Evolutionary conservation across 1,284 basidiomycete species (phyloP), one percentile per base, ranked within the genome.

Genomic region (Cerioporus squamosus): DNA sequence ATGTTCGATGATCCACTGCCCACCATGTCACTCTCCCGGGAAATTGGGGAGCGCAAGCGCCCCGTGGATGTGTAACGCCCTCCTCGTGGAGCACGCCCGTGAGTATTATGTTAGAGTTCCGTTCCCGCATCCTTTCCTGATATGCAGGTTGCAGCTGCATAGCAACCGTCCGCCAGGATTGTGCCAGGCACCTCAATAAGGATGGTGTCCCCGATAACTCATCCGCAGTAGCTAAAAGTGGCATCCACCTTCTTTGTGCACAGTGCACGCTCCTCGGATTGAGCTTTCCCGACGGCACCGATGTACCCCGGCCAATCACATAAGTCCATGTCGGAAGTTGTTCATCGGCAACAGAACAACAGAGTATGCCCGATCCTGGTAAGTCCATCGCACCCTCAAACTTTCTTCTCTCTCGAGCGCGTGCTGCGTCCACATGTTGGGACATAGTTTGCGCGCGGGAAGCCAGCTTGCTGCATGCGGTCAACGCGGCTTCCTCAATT

Each of bases 351-450:
- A 9, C 15, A 20, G 33, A 39, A 38, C 39, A 31, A 8, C 42
- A 29, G 44, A 39, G 46, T 15, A 15, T 31, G 33, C 17, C 44
- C 44, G 15, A 42, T 45, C 33, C 44, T 52, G 47, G 51, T 55
- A 44, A 39, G 52, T 55, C 24, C 52, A 38, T 38, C 20, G 24
- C 42, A 18, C 44, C 42, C 48, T 29, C 29, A 42, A 51, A 63
- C 23, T 17, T 49, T 57, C 22, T 46, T 51, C 40, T 18, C 22
- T 33, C 17, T 20, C 9, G 22, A 8, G 17, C 18, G 40, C 55
- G 42, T 51, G 61, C 38, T 31, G 38, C 39, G 12, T 10, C 49
- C 50, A 45, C 57, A 60, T 57, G 57, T 45, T 49, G 39, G 33
- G 15, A 42, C 20, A 24, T 45, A 29, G 39, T 29, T n/a, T 29